These are phyloP conservation scores for Ustilago curta DNA, from an alignment of 1,284 basidiomycete species.

Conservation along the genomic window DNA sequence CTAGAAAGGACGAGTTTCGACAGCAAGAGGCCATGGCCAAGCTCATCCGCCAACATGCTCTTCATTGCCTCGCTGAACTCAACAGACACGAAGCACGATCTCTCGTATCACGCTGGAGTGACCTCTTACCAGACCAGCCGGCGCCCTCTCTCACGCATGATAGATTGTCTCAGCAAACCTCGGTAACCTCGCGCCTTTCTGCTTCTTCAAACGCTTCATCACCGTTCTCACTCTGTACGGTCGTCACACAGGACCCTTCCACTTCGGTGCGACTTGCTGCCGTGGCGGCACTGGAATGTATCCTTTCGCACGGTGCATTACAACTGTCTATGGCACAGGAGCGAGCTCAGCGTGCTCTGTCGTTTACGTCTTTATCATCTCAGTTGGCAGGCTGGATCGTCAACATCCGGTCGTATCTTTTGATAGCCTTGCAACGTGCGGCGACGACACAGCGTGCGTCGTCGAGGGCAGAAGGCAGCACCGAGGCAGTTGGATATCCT, in stretches of 20 bases:
- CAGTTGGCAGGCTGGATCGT: constrained; percentile 42
- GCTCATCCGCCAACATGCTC: constrained; percentile 35
- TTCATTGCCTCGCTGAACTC: constrained; percentile 36
- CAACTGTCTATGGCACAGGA: constrained; percentile 44
- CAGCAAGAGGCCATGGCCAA: constrained; percentile 24
- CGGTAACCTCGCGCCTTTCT: constrained; percentile 5
- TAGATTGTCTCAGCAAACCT: not conserved
- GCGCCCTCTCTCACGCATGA: not conserved
- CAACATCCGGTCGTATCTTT: constrained; percentile 31
- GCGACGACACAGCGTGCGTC: constrained; percentile 9
- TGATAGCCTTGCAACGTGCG: constrained; percentile 24
- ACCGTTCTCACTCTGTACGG: constrained; percentile 27
- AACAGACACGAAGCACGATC: constrained; percentile 23
- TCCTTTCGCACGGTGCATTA: constrained; percentile 25
- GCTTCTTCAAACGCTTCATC: not conserved
- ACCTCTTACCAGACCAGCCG: constrained; percentile 29
- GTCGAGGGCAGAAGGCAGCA: not conserved
- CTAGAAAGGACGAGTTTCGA: constrained; percentile 28
- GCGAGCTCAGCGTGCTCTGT: constrained; percentile 22
- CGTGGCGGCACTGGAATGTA: constrained; percentile 17
- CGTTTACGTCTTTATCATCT: constrained; percentile 46
- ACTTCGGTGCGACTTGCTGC: constrained; percentile 36
- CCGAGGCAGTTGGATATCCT: constrained; percentile 8
- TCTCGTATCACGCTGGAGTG: constrained; percentile 23
- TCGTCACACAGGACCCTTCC: constrained; percentile 23